Evolutionary conservation across 2,329 filamentous ascomycete genomes (phyloP).

Genomic region (Aurifilum marmelostoma): DNA sequence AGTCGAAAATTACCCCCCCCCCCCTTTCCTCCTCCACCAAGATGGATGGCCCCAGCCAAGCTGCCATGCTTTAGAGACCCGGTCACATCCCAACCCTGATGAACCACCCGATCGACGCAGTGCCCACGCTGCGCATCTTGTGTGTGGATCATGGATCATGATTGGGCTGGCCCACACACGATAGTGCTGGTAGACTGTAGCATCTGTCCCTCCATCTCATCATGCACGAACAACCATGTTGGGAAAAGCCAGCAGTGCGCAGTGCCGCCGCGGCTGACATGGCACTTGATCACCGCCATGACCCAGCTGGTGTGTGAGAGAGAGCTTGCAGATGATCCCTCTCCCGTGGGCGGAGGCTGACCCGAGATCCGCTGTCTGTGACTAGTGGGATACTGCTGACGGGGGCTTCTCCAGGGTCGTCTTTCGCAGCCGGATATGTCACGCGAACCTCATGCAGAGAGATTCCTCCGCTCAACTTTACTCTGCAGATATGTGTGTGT

Average conservation of each 20-base stretch:
- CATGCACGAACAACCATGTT: not conserved
- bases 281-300: not conserved
- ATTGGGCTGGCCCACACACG: not conserved
- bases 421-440: too few species aligned
- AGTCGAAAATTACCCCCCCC: not conserved
- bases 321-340: conserved; percentile 5
- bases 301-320: not conserved
- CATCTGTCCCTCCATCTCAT: conserved; percentile 2
- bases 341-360: not conserved
- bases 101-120: conserved; percentile 1
- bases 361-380: conserved; percentile 1
- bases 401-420: not conserved
- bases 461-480: not conserved
- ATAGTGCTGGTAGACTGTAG: not conserved
- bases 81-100: not conserved
- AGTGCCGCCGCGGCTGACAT: conserved; percentile 2
- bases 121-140: not conserved
- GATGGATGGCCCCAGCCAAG: too few species aligned
- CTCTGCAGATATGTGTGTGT: not conserved
- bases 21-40: too few species aligned
- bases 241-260: not conserved
- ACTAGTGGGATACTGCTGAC: not conserved
- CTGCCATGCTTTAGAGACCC: not conserved
- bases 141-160: conserved; percentile 9
- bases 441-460: too few species aligned